Percentiles rank a stretch among this genome's conserved stretches.
Conservation (phyloP, 2,329 filamentous ascomycete species). For the Beauveria asiatica region DNA sequence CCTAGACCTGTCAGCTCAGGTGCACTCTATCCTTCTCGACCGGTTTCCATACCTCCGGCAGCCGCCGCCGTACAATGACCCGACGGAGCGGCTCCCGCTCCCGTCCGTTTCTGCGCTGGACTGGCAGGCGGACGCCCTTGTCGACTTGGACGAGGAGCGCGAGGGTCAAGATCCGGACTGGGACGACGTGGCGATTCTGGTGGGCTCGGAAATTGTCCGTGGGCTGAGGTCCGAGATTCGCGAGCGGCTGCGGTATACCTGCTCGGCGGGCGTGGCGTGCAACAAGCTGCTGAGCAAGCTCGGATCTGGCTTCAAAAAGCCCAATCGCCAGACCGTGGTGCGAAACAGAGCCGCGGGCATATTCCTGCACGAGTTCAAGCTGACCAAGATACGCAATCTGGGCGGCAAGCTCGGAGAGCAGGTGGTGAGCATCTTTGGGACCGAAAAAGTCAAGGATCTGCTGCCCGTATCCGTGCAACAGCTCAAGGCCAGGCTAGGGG, state of each 20-base stretch:
- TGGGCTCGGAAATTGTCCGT: slow-evolving; percentile 83
- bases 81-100: slow-evolving; percentile 60
- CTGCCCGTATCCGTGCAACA: slow-evolving; percentile 64
- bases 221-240: slow-evolving; percentile 62
- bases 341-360: slow-evolving; percentile 71
- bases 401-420: slow-evolving; percentile 91
- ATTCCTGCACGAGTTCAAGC: slow-evolving; percentile 79
- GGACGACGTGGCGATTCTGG: slow-evolving; percentile 83
- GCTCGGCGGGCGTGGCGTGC: slow-evolving; percentile 76
- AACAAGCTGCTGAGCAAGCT: slow-evolving; percentile 97
- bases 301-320: slow-evolving; percentile 85
- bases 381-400: slow-evolving; percentile 91
- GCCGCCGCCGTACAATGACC: slow-evolving; percentile 67
- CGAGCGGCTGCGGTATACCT: slow-evolving; percentile 73
- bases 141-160: slow-evolving; percentile 67
- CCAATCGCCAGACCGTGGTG: slow-evolving; percentile 89
- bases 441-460: slow-evolving; percentile 69
- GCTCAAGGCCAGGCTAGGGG: slow-evolving; percentile 67
- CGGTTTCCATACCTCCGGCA: slow-evolving; percentile 62
- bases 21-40: slow-evolving; percentile 66
- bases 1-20: slow-evolving; percentile 77
- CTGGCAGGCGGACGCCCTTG: slow-evolving; percentile 75
- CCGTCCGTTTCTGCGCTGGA: slow-evolving; percentile 63
- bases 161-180: slow-evolving; percentile 84
- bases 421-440: slow-evolving; percentile 70